These are phyloP conservation scores for Cryptococcus sp. DNA, from an alignment of 1,284 basidiomycete genomes.

Conservation along the genomic window DNA sequence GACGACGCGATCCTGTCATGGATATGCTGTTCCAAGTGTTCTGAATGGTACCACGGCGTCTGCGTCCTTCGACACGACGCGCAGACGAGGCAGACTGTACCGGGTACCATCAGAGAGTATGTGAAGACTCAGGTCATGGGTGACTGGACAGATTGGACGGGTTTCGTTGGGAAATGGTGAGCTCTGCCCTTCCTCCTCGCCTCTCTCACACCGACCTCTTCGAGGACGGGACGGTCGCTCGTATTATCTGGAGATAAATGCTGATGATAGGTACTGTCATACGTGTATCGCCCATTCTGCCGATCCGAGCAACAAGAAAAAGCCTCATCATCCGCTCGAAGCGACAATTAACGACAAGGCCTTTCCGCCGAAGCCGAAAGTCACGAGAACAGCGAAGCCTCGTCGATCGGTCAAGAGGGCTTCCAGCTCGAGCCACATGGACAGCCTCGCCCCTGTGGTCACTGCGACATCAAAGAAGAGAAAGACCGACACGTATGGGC, in stretches of 20 bases:
- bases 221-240: not conserved
- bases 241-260: no score
- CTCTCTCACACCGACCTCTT: no score
- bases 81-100: constrained; percentile 18
- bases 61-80: constrained; percentile 26
- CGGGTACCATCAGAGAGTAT: constrained; percentile 19
- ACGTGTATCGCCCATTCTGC: constrained; percentile 24
- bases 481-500: no score
- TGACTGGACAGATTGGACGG: constrained; percentile 38
- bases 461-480: no score
- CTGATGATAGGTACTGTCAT: constrained; percentile 9
- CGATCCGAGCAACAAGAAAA: constrained; percentile 23
- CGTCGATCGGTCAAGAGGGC: constrained; percentile 6
- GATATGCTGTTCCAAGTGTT: constrained; percentile 43
- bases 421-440: not conserved
- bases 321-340: constrained; percentile 23
- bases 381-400: not conserved
- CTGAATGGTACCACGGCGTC: constrained; percentile 40
- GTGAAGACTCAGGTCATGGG: constrained; percentile 17
- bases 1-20: constrained; percentile 13
- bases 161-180: constrained; percentile 38
- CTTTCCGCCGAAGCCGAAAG: constrained; percentile 11
- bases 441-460: no score
- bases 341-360: constrained; percentile 25
- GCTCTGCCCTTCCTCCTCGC: constrained; percentile 6